Percentiles rank a stretch among this genome's conserved stretches.
Conservation (phyloP, 495 filamentous ascomycete genomes). For the Penicillium pancosmium region DNA sequence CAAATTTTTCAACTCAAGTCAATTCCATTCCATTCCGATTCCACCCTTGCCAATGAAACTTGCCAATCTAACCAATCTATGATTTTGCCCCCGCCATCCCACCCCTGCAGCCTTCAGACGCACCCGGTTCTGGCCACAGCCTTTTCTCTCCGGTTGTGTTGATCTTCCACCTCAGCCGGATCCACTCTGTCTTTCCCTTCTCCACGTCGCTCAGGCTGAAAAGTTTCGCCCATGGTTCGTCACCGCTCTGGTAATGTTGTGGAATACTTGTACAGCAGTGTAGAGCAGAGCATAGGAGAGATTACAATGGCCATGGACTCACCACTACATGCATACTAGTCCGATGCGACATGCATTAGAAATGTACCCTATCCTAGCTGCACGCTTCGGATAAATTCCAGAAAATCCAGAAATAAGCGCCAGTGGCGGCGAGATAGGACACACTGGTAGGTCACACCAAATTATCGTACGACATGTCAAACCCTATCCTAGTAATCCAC, state of each 20-base stretch:
- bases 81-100: not conserved
- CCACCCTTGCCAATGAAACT: not conserved
- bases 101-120: not conserved
- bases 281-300: no score
- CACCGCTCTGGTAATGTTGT: not conserved
- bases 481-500: not conserved
- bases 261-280: not conserved
- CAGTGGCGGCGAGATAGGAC: not conserved
- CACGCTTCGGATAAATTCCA: constrained; percentile 1
- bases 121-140: constrained; percentile 4
- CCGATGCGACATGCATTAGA: not conserved
- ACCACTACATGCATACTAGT: no score
- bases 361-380: not conserved
- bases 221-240: constrained; percentile 5
- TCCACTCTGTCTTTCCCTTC: constrained; percentile 22
- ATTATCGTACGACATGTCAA: not conserved
- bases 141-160: not conserved
- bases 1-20: not conserved
- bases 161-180: constrained; percentile 26
- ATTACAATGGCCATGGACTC: no score
- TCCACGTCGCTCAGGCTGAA: constrained; percentile 15
- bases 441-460: not conserved
- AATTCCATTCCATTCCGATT: not conserved
- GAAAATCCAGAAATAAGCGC: not conserved
- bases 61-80: not conserved